phyloP scores from a whole-genome alignment of 345 rosid genomes.

The Populus tremula region DNA sequence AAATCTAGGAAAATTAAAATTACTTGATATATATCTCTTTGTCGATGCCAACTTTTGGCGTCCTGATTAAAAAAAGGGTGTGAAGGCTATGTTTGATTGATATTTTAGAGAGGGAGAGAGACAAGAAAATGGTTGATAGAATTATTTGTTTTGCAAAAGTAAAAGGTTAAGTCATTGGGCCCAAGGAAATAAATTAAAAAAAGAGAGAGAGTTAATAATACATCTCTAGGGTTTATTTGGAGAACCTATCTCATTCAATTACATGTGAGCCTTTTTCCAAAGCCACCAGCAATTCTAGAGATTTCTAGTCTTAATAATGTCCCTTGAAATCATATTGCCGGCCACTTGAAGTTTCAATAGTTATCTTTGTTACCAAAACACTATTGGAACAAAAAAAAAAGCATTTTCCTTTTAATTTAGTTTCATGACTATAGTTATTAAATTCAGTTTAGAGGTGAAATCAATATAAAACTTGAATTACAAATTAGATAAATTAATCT shows the following conservation, averaged over 20 bases:
- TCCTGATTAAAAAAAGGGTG: neutral
- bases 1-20: too few relatives aligned
- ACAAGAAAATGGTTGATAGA: neutral
- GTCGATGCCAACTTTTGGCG: neutral
- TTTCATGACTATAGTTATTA: too few relatives aligned
- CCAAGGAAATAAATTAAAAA: neutral
- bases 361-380: neutral
- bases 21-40: too few relatives aligned
- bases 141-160: neutral
- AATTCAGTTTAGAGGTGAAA: accelerated
- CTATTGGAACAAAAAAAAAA: too few relatives aligned
- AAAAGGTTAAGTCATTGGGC: slow-evolving; percentile 1
- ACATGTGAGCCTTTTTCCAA: neutral
- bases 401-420: too few relatives aligned
- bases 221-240: slow-evolving; percentile 5
- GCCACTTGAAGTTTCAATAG: neutral
- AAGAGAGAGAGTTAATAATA: neutral
- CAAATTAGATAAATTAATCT: too few relatives aligned
- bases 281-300: neutral
- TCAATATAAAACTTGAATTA: too few relatives aligned
- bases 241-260: neutral
- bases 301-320: neutral
- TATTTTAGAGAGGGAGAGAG: too few relatives aligned
- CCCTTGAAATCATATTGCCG: neutral
- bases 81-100: neutral